Percentiles rank a stretch among this genome's conserved stretches.
These are phyloP conservation scores for Chlorella sp. DNA, from an alignment of 139 green algal genomes.

Conservation along the genomic window DNA sequence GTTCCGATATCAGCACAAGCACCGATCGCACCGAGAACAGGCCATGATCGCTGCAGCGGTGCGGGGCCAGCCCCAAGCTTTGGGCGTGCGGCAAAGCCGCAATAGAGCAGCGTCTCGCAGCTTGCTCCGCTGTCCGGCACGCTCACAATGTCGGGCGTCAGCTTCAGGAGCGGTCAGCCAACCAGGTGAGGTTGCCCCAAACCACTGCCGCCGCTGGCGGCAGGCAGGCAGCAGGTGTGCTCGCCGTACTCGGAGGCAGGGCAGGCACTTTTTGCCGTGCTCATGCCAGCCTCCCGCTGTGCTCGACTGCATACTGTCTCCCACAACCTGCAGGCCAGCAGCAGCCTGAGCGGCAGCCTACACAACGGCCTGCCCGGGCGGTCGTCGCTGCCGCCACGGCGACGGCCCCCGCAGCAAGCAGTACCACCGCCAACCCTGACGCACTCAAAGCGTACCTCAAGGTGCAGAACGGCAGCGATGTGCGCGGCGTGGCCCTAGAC, in stretches of 20 bases:
- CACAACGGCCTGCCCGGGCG: not conserved
- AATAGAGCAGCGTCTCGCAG: no score
- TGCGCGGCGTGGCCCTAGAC: slow-evolving; percentile 90
- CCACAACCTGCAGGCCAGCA: not conserved
- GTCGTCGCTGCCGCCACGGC: not conserved
- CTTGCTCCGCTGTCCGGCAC: not conserved
- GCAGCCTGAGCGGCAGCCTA: not conserved
- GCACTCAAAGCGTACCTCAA: slow-evolving; percentile 51
- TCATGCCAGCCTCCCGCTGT: no score
- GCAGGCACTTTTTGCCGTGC: no score
- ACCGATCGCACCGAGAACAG: not conserved
- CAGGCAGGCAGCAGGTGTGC: not conserved
- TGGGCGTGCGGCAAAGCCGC: not conserved
- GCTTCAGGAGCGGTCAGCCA: not conserved
- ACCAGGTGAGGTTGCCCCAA: not conserved
- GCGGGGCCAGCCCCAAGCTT: not conserved
- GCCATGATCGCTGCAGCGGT: not conserved
- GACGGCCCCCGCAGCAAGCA: not conserved
- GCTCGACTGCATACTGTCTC: no score
- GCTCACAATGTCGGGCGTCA: not conserved
- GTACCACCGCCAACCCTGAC: not conserved
- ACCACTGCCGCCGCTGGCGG: not conserved
- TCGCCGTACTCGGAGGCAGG: no score
- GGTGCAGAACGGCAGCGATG: slow-evolving; percentile 93
- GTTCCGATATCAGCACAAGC: no score